Evolutionary conservation across 2,329 filamentous ascomycete genomes (phyloP).

Genomic region (Alternaria triticina): DNA sequence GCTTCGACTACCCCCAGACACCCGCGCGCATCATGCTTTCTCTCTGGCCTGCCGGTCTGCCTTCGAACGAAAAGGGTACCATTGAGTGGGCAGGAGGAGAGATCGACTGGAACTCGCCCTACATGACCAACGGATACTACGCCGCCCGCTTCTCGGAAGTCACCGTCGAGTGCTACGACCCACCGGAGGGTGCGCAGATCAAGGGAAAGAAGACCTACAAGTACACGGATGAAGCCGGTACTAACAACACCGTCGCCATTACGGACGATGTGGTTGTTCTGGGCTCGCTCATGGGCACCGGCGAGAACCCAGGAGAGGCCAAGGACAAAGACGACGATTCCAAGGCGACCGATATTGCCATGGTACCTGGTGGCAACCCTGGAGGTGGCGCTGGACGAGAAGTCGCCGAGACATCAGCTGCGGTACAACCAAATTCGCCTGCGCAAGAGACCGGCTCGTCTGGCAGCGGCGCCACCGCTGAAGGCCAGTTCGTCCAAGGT

Average conservation of each 20-base stretch:
- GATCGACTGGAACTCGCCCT: conserved; percentile 82
- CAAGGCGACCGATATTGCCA: conserved; percentile 48
- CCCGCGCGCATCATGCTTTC: conserved; percentile 91
- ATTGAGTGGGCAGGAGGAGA: conserved; percentile 89
- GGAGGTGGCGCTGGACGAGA: conserved; percentile 57
- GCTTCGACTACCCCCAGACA: conserved; percentile 89
- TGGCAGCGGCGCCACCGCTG: background rate
- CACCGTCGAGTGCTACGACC: conserved; percentile 84
- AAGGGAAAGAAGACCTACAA: conserved; percentile 72
- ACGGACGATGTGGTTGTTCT: conserved; percentile 77
- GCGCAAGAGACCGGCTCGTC: conserved; percentile 8
- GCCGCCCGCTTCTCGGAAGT: conserved; percentile 81
- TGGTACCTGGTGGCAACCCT: conserved; percentile 63
- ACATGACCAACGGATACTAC: conserved; percentile 91
- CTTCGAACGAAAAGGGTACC: conserved; percentile 81
- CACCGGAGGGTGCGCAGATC: conserved; percentile 72
- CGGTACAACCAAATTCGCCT: background rate
- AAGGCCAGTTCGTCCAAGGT: conserved; percentile 32
- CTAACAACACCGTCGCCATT: conserved; percentile 77
- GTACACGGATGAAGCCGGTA: conserved; percentile 69
- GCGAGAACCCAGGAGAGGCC: conserved; percentile 67
- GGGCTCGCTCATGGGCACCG: conserved; percentile 80
- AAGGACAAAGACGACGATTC: conserved; percentile 42
- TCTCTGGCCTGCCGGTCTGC: conserved; percentile 89
- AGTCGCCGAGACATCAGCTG: conserved; percentile 25